Evolutionary conservation across 2,329 filamentous ascomycete genomes (phyloP).

Genomic region (Clonostachys rosea): DNA sequence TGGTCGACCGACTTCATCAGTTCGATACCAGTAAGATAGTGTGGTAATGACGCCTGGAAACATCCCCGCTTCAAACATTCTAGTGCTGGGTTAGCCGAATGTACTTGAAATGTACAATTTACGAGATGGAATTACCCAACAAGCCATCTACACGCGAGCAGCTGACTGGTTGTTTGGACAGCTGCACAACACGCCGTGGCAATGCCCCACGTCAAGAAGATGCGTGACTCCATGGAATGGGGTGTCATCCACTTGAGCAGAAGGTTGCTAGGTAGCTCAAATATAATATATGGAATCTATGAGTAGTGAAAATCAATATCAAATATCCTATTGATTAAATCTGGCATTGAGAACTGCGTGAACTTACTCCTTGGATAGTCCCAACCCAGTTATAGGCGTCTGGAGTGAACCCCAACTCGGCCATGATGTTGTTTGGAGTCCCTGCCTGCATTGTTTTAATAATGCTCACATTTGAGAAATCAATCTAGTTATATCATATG

Average conservation of each 20-base stretch:
- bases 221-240: neutral
- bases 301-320: neutral
- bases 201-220: constrained; percentile 32
- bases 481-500: neutral
- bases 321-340: too few species aligned
- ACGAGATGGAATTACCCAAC: constrained; percentile 9
- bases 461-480: neutral
- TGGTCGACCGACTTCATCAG: constrained; percentile 21
- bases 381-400: neutral
- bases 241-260: neutral
- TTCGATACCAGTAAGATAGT: constrained; percentile 41
- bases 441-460: neutral
- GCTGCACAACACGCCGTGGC: constrained; percentile 36
- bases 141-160: constrained; percentile 34
- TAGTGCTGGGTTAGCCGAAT: too few species aligned
- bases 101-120: too few species aligned
- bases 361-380: neutral
- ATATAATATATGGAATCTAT: neutral
- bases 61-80: constrained; percentile 39
- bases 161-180: constrained; percentile 35
- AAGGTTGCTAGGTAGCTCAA: neutral
- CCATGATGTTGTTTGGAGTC: neutral
- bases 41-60: constrained; percentile 45
- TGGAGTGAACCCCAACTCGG: neutral
- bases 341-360: too few species aligned